phyloP scores from a whole-genome alignment of 1,284 basidiomycete genomes.

The Austroboletus olivaceoglutinosus region DNA sequence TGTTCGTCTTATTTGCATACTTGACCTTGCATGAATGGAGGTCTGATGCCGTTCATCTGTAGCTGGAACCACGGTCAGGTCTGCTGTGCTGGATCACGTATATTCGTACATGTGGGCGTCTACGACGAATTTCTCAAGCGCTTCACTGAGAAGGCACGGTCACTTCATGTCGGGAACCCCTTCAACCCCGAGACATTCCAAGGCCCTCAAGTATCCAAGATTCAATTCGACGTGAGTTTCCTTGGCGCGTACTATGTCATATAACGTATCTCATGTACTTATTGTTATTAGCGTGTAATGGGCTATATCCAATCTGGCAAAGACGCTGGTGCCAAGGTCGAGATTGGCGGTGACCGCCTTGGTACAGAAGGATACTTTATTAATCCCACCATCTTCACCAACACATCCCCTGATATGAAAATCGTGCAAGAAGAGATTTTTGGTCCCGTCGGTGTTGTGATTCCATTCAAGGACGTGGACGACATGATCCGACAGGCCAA shows the following conservation, averaged over 20 bases:
- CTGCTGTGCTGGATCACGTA: constrained; percentile 83
- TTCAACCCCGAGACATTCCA: constrained; percentile 72
- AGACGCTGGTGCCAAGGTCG: constrained; percentile 78
- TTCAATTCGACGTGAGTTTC: constrained; percentile 59
- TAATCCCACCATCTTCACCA: constrained; percentile 84
- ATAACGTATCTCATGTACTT: not conserved
- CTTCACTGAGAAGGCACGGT: constrained; percentile 59
- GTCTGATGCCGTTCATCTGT: constrained; percentile 36
- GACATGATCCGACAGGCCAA: constrained; percentile 82
- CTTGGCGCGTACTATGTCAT: not conserved
- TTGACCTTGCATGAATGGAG: not conserved
- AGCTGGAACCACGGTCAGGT: constrained; percentile 82
- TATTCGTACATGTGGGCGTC: constrained; percentile 81
- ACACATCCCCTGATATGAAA: constrained; percentile 76
- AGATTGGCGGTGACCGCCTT: constrained; percentile 72
- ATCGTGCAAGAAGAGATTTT: constrained; percentile 93
- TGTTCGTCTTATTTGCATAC: constrained; percentile 38
- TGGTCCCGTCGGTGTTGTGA: constrained; percentile 76
- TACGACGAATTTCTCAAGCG: constrained; percentile 75
- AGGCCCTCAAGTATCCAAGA: constrained; percentile 84
- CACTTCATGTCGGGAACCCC: constrained; percentile 76
- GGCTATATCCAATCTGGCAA: constrained; percentile 86
- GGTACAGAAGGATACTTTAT: constrained; percentile 77
- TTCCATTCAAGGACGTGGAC: constrained; percentile 68
- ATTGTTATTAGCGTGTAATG: constrained; percentile 66